phyloP scores from a whole-genome alignment of 1,139 yeast species.

The Hyphopichia pseudoburtonii region DNA sequence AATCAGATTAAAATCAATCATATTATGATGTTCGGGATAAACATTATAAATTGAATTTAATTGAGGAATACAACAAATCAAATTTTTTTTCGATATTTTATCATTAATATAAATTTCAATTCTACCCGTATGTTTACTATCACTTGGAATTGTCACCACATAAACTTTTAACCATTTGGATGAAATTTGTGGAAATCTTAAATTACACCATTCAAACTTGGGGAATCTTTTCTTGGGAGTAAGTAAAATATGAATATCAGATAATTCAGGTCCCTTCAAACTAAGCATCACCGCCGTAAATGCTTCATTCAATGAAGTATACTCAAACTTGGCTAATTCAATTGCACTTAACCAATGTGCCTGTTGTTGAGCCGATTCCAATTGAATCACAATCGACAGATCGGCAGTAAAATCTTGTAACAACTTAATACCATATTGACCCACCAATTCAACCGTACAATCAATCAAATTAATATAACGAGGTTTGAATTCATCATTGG shows the following conservation, averaged over 20 bases:
- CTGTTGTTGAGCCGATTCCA: conserved; percentile 32
- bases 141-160: conserved; percentile 45
- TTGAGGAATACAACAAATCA: conserved; percentile 46
- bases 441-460: conserved; percentile 29
- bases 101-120: conserved; percentile 51
- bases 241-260: conserved; percentile 54
- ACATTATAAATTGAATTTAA: conserved; percentile 46
- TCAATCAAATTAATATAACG: conserved; percentile 53
- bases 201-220: conserved; percentile 56
- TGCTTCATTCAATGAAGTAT: conserved; percentile 51
- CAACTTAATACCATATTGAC: conserved; percentile 16
- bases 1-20: conserved; percentile 54
- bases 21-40: conserved; percentile 54
- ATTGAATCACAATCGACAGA: conserved; percentile 32
- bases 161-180: conserved; percentile 55
- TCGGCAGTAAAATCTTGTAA: conserved; percentile 39
- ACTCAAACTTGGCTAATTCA: conserved; percentile 49
- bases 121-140: conserved; percentile 41
- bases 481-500: conserved; percentile 38
- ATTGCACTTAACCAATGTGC: conserved; percentile 48
- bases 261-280: conserved; percentile 51
- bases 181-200: conserved; percentile 55
- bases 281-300: conserved; percentile 57
- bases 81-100: conserved; percentile 40
- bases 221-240: conserved; percentile 46